Evolutionary conservation across 2,329 filamentous ascomycete genomes (phyloP).

Genomic region (Aureobasidium sp.): DNA sequence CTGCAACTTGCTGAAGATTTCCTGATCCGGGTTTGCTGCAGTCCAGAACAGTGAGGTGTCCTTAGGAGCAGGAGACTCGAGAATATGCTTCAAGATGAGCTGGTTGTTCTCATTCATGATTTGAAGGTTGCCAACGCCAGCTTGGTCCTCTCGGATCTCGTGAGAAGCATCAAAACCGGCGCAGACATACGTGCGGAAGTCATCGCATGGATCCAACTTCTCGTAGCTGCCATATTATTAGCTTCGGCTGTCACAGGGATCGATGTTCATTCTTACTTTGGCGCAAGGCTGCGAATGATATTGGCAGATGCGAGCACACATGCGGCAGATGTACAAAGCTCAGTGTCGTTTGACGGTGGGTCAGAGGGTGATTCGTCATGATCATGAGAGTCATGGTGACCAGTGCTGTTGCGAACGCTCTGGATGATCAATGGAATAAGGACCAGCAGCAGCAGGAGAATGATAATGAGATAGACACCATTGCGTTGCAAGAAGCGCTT

Average conservation of each 20-base stretch:
- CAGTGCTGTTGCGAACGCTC: background rate
- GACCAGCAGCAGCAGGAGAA: background rate
- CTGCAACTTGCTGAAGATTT: slow-evolving; percentile 60
- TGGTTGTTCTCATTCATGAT: slow-evolving; percentile 11
- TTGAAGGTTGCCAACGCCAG: slow-evolving; percentile 7
- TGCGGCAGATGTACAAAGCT: slow-evolving; percentile 7
- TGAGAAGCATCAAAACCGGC: slow-evolving; percentile 7
- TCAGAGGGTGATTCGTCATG: background rate
- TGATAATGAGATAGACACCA: background rate
- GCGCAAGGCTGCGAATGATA: slow-evolving; percentile 1
- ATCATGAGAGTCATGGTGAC: background rate
- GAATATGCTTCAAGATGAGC: slow-evolving; percentile 10
- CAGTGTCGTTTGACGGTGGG: background rate
- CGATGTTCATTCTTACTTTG: background rate
- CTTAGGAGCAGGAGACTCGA: slow-evolving; percentile 2
- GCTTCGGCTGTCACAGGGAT: background rate
- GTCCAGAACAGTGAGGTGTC: slow-evolving; percentile 9
- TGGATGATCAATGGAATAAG: background rate
- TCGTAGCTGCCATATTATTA: background rate
- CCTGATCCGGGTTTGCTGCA: slow-evolving; percentile 33
- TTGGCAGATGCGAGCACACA: slow-evolving; percentile 10
- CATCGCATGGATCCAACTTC: slow-evolving; percentile 9
- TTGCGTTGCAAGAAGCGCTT: slow-evolving; percentile 3
- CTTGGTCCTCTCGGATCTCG: slow-evolving; percentile 10
- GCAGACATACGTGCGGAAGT: slow-evolving; percentile 11